Base-by-base conservation (phyloP, 192 early-diverging fungal genomes). In the Linnemannia zychae region DNA sequence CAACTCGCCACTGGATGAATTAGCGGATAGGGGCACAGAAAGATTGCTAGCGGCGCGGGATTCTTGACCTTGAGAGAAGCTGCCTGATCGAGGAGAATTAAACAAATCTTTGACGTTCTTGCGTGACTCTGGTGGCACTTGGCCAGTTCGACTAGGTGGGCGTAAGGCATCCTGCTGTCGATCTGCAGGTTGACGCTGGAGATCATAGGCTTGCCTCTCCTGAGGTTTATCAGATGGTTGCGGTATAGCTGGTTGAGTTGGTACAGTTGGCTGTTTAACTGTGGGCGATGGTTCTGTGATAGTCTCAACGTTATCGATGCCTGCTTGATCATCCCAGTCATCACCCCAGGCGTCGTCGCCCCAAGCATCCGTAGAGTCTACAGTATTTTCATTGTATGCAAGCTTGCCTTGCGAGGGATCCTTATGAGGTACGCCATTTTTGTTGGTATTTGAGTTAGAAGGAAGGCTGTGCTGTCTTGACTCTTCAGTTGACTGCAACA, bases 311-410 rank as follows among this genome's bases (percentile, higher is more conserved):
- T 63, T 33, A 63, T 69, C 11, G 37, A 69, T 22, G 16, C 1
- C 38, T 11, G 37, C 34, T 60, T 63, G 60, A 22, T 72, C 72
- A 24, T 50, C 72, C 82, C 82, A 84, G 7, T 52, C 75, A 48
- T 82, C 81, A 4, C 71, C 81, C 81, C 81, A 82, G 20, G 74
- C 74, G 57, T 84, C 75, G 22, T 84, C 72, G 33, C 76, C 82
- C 82, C 82, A 84, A 6, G 18, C 76, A 50, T 84, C 76, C 18
- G 22, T 18, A 34, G 18, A 24, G 49, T 77, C 48, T 5, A n/a
- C 9, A 5, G 60, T 67, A 4, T 77, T 49, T 3, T 77, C 81
- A 0, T 84, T 77, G 40, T 70, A 78, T 4, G 60, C 81, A 0
- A 84, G 65, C 50, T 84, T 84, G 24, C 36, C 63, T 0, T 33